Conservation (phyloP, 2,329 filamentous ascomycete genomes). For the Monosporascus ibericus region DNA sequence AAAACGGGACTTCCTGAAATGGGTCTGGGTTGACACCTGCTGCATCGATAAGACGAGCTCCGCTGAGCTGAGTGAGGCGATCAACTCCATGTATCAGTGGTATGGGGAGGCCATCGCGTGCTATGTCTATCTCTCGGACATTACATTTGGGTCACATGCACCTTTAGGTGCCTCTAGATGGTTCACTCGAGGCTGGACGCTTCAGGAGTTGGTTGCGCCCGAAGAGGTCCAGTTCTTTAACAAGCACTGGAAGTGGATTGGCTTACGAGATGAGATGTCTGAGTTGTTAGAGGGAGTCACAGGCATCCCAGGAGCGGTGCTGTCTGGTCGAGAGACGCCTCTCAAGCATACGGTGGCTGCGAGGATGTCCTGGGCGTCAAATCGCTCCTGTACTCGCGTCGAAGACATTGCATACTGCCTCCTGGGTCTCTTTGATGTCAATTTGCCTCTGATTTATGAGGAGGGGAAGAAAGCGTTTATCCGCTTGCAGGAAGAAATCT, state of each 20-base stretch:
- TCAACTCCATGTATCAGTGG: conserved; percentile 4
- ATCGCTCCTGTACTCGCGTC: neutral
- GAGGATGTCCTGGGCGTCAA: conserved; percentile 1
- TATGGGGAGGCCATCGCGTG: neutral
- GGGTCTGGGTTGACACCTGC: neutral
- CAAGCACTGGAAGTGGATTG: no score
- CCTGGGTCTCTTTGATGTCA: conserved; percentile 2
- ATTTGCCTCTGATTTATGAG: conserved; percentile 1
- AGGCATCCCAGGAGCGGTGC: no score
- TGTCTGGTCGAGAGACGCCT: no score
- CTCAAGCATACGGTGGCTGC: neutral
- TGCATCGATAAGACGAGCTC: conserved; percentile 1
- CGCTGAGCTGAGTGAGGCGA: neutral
- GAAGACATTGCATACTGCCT: conserved; percentile 3
- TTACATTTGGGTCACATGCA: neutral
- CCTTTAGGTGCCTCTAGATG: no score
- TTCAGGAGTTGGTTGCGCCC: no score
- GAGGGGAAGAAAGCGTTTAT: neutral
- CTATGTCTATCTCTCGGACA: conserved; percentile 1
- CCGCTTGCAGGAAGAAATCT: conserved; percentile 1
- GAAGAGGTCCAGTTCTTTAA: no score
- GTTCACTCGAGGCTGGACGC: no score
- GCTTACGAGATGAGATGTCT: neutral
- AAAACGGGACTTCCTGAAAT: neutral
- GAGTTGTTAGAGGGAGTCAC: neutral